Percentiles rank a stretch among this genome's conserved stretches.
Conservation (phyloP, 2,329 filamentous ascomycete genomes). For the Neofusicoccum laricinum region DNA sequence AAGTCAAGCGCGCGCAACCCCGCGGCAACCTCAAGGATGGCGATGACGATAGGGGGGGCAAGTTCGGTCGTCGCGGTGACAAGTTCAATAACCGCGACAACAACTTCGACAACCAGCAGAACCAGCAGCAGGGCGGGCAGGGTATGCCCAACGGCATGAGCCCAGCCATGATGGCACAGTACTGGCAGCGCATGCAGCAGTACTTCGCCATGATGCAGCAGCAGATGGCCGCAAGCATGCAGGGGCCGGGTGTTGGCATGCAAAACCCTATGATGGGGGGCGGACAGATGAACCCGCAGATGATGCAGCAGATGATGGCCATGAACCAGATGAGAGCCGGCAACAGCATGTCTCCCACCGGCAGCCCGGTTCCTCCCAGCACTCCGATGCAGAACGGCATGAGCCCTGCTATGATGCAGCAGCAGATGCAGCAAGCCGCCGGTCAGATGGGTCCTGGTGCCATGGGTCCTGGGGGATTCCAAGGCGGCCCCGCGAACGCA, state of each 20-base stretch:
- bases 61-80: slow-evolving; percentile 33
- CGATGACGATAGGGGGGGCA: slow-evolving; percentile 62
- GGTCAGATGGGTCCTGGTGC: slow-evolving; percentile 34
- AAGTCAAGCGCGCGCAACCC: slow-evolving; percentile 97
- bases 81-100: slow-evolving; percentile 38
- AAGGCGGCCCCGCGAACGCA: not conserved
- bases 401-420: slow-evolving; percentile 74
- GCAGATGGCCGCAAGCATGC: slow-evolving; percentile 62
- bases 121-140: slow-evolving; percentile 40
- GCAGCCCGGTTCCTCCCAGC: slow-evolving; percentile 31
- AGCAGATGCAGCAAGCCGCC: slow-evolving; percentile 62
- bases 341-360: slow-evolving; percentile 23
- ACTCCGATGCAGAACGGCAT: slow-evolving; percentile 30
- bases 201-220: slow-evolving; percentile 95
- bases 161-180: slow-evolving; percentile 95
- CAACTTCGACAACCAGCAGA: slow-evolving; percentile 45
- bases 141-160: slow-evolving; percentile 65
- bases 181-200: slow-evolving; percentile 98
- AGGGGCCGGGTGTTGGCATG: slow-evolving; percentile 40
- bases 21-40: slow-evolving; percentile 92
- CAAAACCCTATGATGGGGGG: slow-evolving; percentile 56
- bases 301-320: slow-evolving; percentile 43
- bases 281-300: slow-evolving; percentile 59
- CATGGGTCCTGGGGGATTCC: slow-evolving; percentile 35
- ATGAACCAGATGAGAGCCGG: slow-evolving; percentile 30